phyloP scores from a whole-genome alignment of 108 stramenopile genomes.

The Cyclotella distinguenda region DNA sequence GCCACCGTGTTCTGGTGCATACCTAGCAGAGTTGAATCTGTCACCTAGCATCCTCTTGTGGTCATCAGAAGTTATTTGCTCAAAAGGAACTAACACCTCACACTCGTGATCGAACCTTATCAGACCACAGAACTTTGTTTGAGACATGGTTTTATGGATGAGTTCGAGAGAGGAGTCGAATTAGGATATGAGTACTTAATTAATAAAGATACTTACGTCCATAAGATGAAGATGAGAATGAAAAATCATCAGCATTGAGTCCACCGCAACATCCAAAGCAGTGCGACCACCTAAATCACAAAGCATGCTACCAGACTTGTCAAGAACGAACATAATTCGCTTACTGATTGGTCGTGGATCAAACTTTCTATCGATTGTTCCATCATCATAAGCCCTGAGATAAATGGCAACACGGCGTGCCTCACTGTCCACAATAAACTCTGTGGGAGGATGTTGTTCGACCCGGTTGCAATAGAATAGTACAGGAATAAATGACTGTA shows the following conservation, averaged over 20 bases:
- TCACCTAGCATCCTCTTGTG: background rate
- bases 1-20: constrained; percentile 5
- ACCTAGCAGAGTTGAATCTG: background rate
- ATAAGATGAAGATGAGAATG: constrained; percentile 20
- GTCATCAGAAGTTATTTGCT: background rate
- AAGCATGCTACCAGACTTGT: constrained; percentile 28
- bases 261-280: constrained; percentile 23
- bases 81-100: constrained; percentile 11
- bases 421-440: constrained; percentile 12
- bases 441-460: constrained; percentile 9
- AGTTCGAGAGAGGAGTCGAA: too few species aligned
- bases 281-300: constrained; percentile 6
- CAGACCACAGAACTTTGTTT: constrained; percentile 17
- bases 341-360: constrained; percentile 7
- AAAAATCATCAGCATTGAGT: constrained; percentile 25
- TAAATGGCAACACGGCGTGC: constrained; percentile 26
- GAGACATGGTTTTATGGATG: background rate
- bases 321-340: constrained; percentile 21
- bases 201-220: constrained; percentile 17
- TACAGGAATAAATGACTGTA: constrained; percentile 16
- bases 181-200: background rate
- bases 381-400: constrained; percentile 26
- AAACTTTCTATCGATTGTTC: constrained; percentile 33
- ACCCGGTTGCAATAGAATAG: background rate
- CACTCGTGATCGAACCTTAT: constrained; percentile 11